Evolutionary conservation across 805 yeast genomes (phyloP), one percentile per base, ranked within the genome.

Genomic region (Zygoascus bituminiphila): DNA sequence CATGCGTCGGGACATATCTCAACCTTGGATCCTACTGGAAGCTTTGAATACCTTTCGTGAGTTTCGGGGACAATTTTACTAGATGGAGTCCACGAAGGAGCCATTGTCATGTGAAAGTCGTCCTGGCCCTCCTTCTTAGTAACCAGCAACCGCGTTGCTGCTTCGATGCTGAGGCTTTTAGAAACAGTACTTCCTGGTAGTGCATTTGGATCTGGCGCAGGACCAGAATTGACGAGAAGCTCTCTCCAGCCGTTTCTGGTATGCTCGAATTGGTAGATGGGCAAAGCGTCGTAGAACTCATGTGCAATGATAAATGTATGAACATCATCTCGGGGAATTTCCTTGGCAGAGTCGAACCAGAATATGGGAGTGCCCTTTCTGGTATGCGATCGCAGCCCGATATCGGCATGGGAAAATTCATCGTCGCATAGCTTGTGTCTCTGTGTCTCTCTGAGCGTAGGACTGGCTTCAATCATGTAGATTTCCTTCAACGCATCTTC

Each of bases 241-340:
- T 87, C 95, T 54, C 89, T 69, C 95, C 95, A 87, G 0, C 91
- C 91, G 14, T 78, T 64, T 15, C 71, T 69, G 0, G 82, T 79
- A 37, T 61, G 55, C 46, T 74, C 72, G 59, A 83, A 86, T 53
- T 81, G 76, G 54, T 82, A 79, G 21, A 87, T 79, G 0, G 95
- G 95, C 48, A 87, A 67, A 0, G 95, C 95, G 64, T 87, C 95
- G 60, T 82, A 87, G 58, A 87, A 87, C 62, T 87, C 95, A 61
- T 87, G 95, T 0, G 94, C 93, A 47, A 87, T 62, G 4, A 84
- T 70, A 60, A 77, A 86, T 51, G 84, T 82, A 39, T 85, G 71
- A 21, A 56, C 41, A 5, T 59, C 59, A 45, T 57, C 64, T 3
- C 50, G 42, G 9, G 72, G 67, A n/a, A 70, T 47, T 41, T 62